phyloP scores from a whole-genome alignment of 2,329 filamentous ascomycete genomes.

The Nemania diffusa region DNA sequence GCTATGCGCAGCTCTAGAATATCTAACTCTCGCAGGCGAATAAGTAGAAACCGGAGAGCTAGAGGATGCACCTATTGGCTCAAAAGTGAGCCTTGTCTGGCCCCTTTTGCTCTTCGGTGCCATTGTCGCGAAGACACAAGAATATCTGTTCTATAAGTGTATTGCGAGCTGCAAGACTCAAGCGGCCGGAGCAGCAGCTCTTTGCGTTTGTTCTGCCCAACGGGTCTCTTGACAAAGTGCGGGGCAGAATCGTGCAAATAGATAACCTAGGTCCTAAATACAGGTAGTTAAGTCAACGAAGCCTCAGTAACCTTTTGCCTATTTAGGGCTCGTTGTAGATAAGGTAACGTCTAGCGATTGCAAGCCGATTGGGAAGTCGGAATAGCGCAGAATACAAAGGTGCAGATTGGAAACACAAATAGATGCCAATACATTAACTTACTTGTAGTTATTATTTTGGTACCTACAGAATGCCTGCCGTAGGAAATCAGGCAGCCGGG shows the following conservation, averaged over 20 bases:
- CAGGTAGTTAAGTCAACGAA: neutral
- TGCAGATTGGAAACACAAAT: neutral
- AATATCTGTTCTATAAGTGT: neutral
- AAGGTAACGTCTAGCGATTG: neutral
- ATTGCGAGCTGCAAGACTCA: conserved; percentile 5
- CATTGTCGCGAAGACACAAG: conserved; percentile 32
- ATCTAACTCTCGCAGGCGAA: conserved; percentile 47
- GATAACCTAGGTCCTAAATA: neutral
- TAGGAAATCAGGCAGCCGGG: neutral
- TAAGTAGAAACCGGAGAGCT: conserved; percentile 39
- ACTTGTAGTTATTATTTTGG: too few relatives aligned
- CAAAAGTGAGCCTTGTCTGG: conserved; percentile 49
- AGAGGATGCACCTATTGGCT: conserved; percentile 40
- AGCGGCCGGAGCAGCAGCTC: neutral
- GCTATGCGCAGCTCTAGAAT: conserved; percentile 37
- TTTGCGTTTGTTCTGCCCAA: neutral
- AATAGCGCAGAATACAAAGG: neutral
- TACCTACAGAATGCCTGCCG: too few relatives aligned
- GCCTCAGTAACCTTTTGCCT: neutral
- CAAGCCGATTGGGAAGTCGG: too few relatives aligned
- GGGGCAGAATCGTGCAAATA: neutral
- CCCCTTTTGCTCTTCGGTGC: conserved; percentile 40
- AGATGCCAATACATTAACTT: too few relatives aligned
- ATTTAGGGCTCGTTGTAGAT: neutral
- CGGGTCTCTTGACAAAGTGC: neutral